Conservation (phyloP, 2,329 filamentous ascomycete genomes). For the Cercospora sojina region DNA sequence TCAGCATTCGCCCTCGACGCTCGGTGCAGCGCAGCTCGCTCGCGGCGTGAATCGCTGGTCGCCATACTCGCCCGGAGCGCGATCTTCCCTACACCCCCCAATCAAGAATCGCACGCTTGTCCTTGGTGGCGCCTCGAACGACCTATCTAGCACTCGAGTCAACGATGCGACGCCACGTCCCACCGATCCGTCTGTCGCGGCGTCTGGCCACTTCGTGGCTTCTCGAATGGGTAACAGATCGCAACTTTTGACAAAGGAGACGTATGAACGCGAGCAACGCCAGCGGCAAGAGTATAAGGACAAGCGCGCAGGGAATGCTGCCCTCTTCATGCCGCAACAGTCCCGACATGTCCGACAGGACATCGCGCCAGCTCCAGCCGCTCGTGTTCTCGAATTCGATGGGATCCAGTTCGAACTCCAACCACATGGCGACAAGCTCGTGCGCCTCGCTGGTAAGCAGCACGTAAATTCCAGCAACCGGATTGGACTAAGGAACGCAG, state of each 20-base stretch:
- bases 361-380: not conserved
- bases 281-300: slow-evolving; percentile 50
- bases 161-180: slow-evolving; percentile 30
- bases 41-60: slow-evolving; percentile 26
- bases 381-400: slow-evolving; percentile 65
- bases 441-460: slow-evolving; percentile 67
- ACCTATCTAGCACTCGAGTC: slow-evolving; percentile 12
- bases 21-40: not conserved
- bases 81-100: slow-evolving; percentile 41
- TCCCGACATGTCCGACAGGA: not conserved
- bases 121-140: slow-evolving; percentile 25
- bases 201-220: slow-evolving; percentile 61
- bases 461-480: not conserved
- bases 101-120: slow-evolving; percentile 62
- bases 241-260: slow-evolving; percentile 76
- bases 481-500: slow-evolving; percentile 22
- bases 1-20: not conserved
- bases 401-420: slow-evolving; percentile 72
- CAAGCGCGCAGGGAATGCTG: not conserved
- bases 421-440: slow-evolving; percentile 78
- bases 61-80: slow-evolving; percentile 27
- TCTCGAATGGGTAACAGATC: slow-evolving; percentile 69
- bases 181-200: slow-evolving; percentile 31
- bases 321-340: not conserved
- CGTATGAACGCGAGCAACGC: slow-evolving; percentile 70